phyloP scores from a whole-genome alignment of 208 protist genomes.

The Trypanosoma caninum region DNA sequence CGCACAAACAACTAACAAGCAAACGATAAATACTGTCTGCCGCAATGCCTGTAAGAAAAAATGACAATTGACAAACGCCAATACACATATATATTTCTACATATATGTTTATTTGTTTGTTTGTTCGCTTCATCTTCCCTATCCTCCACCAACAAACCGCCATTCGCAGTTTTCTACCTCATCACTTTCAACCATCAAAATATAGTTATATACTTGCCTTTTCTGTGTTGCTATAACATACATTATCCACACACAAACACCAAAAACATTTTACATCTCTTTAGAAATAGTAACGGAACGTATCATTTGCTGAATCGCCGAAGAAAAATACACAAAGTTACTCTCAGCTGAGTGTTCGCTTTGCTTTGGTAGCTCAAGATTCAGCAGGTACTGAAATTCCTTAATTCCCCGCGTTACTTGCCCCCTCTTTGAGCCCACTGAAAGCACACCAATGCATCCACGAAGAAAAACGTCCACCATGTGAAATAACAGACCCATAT shows the following conservation, averaged over 20 bases:
- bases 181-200: too few species aligned
- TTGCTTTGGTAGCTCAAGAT: constrained; percentile 82
- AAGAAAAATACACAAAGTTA: constrained; percentile 87
- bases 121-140: constrained; percentile 2
- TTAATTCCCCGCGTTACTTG: constrained; percentile 41
- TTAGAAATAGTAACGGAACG: constrained; percentile 25
- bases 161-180: too few species aligned
- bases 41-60: too few species aligned
- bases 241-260: not conserved
- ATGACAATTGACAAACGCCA: too few species aligned
- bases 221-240: not conserved
- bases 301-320: constrained; percentile 68
- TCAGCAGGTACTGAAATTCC: constrained; percentile 79
- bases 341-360: constrained; percentile 81
- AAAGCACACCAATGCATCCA: constrained; percentile 81
- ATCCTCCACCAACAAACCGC: not conserved
- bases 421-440: constrained; percentile 40
- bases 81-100: too few species aligned
- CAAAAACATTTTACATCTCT: constrained; percentile 7
- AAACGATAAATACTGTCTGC: too few species aligned
- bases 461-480: constrained; percentile 77
- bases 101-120: too few species aligned
- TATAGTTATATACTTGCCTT: not conserved
- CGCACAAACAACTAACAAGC: too few species aligned
- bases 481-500: constrained; percentile 79